Conservation (phyloP, 2,329 filamentous ascomycete species). For the Penicillium thymicola region DNA sequence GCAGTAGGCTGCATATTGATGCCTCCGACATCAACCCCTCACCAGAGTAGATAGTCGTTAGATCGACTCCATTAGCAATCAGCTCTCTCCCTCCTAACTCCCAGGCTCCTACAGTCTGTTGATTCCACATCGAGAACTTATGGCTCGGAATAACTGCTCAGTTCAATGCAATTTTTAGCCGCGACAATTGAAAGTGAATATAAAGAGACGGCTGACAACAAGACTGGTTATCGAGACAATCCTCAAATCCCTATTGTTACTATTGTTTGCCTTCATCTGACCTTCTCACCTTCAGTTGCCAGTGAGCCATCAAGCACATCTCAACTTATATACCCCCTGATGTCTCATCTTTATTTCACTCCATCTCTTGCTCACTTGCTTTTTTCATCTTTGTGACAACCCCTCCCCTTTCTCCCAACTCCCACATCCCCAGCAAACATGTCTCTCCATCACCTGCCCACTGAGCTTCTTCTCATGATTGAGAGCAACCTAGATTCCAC, state of each 20-base stretch:
- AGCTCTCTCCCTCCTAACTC: too few species aligned
- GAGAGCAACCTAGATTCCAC: neutral
- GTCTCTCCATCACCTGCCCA: neutral
- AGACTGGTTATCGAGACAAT: neutral
- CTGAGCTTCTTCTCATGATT: neutral
- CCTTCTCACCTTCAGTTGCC: neutral
- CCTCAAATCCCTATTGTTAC: too few species aligned
- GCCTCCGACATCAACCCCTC: too few species aligned
- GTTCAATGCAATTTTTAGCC: neutral
- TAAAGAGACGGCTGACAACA: neutral
- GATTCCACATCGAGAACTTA: neutral
- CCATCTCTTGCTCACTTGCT: neutral
- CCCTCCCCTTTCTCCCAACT: too few species aligned
- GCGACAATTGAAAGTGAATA: neutral
- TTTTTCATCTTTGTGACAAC: neutral
- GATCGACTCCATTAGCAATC: too few species aligned
- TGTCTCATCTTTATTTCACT: neutral
- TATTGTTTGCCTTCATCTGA: neutral
- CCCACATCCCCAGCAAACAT: neutral
- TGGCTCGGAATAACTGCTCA: constrained; percentile 6
- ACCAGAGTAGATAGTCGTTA: too few species aligned
- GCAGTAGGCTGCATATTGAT: too few species aligned
- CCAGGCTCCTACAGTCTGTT: too few species aligned
- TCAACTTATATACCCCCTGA: neutral
- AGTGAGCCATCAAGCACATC: neutral